Conservation (phyloP, 2,329 filamentous ascomycete genomes). For the Nemania abortiva region DNA sequence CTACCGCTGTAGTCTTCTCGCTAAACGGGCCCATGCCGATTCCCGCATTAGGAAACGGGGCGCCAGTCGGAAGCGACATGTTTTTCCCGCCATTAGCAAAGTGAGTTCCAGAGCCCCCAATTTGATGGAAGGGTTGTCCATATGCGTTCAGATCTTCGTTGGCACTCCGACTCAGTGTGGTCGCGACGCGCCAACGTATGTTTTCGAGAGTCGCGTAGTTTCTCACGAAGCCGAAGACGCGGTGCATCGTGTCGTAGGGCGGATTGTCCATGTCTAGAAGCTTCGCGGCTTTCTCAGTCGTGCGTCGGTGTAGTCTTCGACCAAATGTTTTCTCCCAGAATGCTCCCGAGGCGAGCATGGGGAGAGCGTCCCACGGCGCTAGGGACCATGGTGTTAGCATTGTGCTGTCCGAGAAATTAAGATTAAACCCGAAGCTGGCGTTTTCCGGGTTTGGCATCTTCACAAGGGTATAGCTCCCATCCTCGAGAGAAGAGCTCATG, state of each 20-base stretch:
- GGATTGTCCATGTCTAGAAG: slow-evolving; percentile 66
- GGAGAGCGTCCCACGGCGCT: slow-evolving; percentile 53
- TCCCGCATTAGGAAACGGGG: slow-evolving; percentile 45
- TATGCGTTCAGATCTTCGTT: slow-evolving; percentile 67
- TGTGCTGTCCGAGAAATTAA: slow-evolving; percentile 43
- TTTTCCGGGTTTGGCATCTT: slow-evolving; percentile 65
- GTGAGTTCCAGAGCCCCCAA: slow-evolving; percentile 77
- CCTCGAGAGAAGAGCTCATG: slow-evolving; percentile 19
- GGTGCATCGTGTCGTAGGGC: slow-evolving; percentile 61
- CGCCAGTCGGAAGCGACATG: slow-evolving; percentile 40
- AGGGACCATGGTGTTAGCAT: slow-evolving; percentile 48
- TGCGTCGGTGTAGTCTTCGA: slow-evolving; percentile 74
- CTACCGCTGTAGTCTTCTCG: slow-evolving; percentile 53
- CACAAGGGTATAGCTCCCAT: slow-evolving; percentile 60
- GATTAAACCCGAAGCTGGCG: slow-evolving; percentile 61
- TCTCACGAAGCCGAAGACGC: slow-evolving; percentile 77
- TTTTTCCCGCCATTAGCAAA: slow-evolving; percentile 57
- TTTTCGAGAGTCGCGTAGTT: slow-evolving; percentile 66
- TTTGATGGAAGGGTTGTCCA: slow-evolving; percentile 71
- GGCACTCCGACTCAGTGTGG: slow-evolving; percentile 50
- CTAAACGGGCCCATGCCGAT: slow-evolving; percentile 65
- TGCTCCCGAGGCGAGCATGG: slow-evolving; percentile 52
- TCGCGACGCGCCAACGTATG: slow-evolving; percentile 59
- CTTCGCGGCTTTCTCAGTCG: slow-evolving; percentile 71
- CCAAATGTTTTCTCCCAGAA: slow-evolving; percentile 75